A percentile compares a stretch with the other conserved stretches of the same genome.
Evolutionary conservation across 2,329 filamentous ascomycete species (phyloP).

Genomic region (Aspergillus clavatus): DNA sequence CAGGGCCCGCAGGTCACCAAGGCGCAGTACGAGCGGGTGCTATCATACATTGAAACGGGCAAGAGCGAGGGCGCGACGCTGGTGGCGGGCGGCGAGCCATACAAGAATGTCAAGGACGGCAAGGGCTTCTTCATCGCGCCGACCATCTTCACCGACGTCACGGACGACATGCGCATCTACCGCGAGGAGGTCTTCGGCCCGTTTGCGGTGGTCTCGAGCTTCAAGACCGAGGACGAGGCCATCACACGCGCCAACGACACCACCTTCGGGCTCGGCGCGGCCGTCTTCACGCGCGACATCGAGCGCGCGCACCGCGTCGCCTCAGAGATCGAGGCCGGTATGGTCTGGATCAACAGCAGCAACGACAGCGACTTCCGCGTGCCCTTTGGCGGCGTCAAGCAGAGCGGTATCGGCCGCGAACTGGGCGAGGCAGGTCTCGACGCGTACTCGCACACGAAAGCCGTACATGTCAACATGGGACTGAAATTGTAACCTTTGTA

Average conservation of each 20-base stretch:
- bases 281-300: constrained; percentile 51
- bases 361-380: constrained; percentile 46
- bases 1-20: constrained; percentile 35
- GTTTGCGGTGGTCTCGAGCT: constrained; percentile 55
- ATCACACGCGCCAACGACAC: constrained; percentile 55
- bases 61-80: constrained; percentile 68
- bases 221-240: constrained; percentile 57
- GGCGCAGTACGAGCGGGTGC: constrained; percentile 47
- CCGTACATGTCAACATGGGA: constrained; percentile 45
- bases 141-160: constrained; percentile 56
- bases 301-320: constrained; percentile 55
- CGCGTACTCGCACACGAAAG: constrained; percentile 59
- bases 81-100: constrained; percentile 56
- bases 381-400: constrained; percentile 60
- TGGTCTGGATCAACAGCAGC: constrained; percentile 65
- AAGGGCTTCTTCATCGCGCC: constrained; percentile 63
- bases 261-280: constrained; percentile 32
- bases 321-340: constrained; percentile 58
- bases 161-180: constrained; percentile 55
- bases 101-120: constrained; percentile 49
- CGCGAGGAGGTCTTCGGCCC: constrained; percentile 61
- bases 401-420: constrained; percentile 59
- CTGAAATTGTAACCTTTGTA: constrained; percentile 29
- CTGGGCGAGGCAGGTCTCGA: constrained; percentile 57
- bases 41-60: constrained; percentile 65